These are phyloP conservation scores for Colletotrichum sp. DNA, from an alignment of 2,329 filamentous ascomycete genomes.

Conservation along the genomic window DNA sequence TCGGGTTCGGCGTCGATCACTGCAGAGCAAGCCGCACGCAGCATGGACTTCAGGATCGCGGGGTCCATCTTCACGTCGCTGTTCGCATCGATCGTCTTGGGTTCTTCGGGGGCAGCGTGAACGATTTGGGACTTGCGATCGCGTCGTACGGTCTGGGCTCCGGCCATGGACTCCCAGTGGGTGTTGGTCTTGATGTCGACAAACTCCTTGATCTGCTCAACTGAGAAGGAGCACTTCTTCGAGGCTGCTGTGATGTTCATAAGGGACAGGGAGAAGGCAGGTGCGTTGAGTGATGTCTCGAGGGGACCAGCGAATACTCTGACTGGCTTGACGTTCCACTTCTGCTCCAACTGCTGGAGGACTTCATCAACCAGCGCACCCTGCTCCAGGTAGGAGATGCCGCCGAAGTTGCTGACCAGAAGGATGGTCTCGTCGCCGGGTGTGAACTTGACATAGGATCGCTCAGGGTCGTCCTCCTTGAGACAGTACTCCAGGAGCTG, in stretches of 20 bases:
- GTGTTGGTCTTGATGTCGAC: conserved; percentile 69
- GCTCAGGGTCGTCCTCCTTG: conserved; percentile 57
- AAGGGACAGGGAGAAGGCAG: conserved; percentile 73
- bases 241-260: conserved; percentile 61
- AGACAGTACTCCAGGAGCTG: conserved; percentile 66
- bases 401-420: conserved; percentile 65
- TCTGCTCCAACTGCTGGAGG: conserved; percentile 49
- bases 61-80: conserved; percentile 58
- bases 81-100: conserved; percentile 39
- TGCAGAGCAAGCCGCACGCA: conserved; percentile 58
- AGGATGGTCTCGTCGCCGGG: conserved; percentile 55
- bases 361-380: conserved; percentile 59
- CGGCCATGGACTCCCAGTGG: conserved; percentile 57
- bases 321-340: conserved; percentile 55
- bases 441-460: conserved; percentile 54
- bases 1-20: conserved; percentile 65
- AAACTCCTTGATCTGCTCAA: conserved; percentile 63
- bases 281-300: conserved; percentile 75
- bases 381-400: conserved; percentile 62
- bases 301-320: conserved; percentile 67
- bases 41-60: conserved; percentile 54
- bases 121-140: conserved; percentile 50
- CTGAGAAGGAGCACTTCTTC: conserved; percentile 48
- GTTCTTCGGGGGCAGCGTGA: conserved; percentile 35
- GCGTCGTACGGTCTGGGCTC: conserved; percentile 43